Evolutionary conservation across 345 rosid species (phyloP).

Genomic region (Acer yangbiense): DNA sequence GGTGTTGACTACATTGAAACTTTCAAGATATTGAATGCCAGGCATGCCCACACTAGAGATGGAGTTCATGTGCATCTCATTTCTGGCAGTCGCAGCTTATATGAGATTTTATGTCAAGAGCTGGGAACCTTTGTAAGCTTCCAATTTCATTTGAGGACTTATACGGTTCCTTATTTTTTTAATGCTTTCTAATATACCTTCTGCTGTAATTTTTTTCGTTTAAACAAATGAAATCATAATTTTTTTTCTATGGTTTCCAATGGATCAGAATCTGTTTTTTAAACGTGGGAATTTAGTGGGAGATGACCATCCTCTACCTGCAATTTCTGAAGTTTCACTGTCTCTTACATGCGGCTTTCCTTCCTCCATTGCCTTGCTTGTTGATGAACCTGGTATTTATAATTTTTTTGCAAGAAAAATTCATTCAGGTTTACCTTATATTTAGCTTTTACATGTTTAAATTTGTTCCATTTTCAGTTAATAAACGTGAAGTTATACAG

Average conservation of each 20-base stretch:
- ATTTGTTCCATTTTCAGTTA: constrained; percentile 55
- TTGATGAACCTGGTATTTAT: constrained; percentile 85
- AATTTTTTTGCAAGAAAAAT: neutral
- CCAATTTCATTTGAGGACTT: constrained; percentile 3
- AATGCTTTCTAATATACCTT: constrained; percentile 2
- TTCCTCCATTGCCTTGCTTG: constrained; percentile 65
- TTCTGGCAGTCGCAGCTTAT: constrained; percentile 45
- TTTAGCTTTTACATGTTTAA: constrained; percentile 17
- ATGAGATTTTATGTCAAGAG: constrained; percentile 62
- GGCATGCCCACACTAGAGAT: constrained; percentile 35
- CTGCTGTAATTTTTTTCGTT: neutral
- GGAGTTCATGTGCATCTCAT: constrained; percentile 46
- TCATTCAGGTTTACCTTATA: neutral
- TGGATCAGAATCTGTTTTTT: constrained; percentile 65
- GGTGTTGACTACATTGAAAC: constrained; percentile 58
- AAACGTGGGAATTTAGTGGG: constrained; percentile 85
- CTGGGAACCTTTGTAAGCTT: constrained; percentile 73
- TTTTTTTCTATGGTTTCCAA: constrained; percentile 30
- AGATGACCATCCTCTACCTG: constrained; percentile 76
- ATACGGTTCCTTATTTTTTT: neutral
- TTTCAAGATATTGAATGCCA: constrained; percentile 50
- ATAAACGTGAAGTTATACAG: constrained; percentile 58
- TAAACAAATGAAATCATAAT: constrained; percentile 19
- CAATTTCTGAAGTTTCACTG: constrained; percentile 60
- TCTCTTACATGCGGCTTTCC: constrained; percentile 71